A percentile compares a stretch with the other conserved stretches of the same genome.
Conservation (phyloP, 2,329 filamentous ascomycete genomes). For the Grosmannia clavigera region DNA sequence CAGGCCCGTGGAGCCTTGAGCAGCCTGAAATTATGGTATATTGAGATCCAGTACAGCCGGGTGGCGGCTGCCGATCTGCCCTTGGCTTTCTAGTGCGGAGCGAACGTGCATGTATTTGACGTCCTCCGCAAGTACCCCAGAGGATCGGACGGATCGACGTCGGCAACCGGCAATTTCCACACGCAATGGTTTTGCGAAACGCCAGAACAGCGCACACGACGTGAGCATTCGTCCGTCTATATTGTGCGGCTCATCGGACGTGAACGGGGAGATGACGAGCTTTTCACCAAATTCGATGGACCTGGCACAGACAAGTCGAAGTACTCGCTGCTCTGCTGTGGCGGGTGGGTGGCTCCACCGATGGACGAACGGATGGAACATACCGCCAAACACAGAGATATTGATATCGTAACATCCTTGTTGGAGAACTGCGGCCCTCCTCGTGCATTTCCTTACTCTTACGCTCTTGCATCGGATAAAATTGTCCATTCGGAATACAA, state of each 20-base stretch:
- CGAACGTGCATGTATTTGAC: conserved; percentile 1
- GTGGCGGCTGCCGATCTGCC: conserved; percentile 6
- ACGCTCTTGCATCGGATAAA: no score
- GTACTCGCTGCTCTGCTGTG: conserved; percentile 10
- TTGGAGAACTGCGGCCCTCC: neutral
- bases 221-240: conserved; percentile 13
- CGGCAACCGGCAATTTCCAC: neutral
- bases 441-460: neutral
- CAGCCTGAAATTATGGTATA: neutral
- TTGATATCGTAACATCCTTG: neutral
- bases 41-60: conserved; percentile 9
- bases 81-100: conserved; percentile 1
- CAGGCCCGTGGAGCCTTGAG: neutral
- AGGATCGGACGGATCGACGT: no score
- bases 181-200: neutral
- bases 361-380: conserved; percentile 11
- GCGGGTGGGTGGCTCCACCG: conserved; percentile 16
- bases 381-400: neutral
- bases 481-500: neutral
- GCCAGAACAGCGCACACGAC: neutral
- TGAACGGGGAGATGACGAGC: neutral
- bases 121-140: neutral
- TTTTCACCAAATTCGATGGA: conserved; percentile 10
- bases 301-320: conserved; percentile 6
- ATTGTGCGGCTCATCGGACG: conserved; percentile 14